phyloP scores from a whole-genome alignment of 202 grass and related monocot species.

The Musa balbisiana region DNA sequence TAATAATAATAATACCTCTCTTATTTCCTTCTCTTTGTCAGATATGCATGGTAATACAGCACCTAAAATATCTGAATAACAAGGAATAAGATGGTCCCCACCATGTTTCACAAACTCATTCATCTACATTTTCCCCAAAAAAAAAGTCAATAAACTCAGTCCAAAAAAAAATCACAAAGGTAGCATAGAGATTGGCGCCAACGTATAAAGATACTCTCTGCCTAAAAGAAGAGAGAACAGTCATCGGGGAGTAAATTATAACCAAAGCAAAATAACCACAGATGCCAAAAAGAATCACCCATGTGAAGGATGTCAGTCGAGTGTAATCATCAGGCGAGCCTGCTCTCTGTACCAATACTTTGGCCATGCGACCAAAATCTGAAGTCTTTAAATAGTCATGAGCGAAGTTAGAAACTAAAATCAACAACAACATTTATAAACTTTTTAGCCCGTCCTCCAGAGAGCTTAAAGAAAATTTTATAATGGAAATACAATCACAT shows the following conservation, averaged over 20 bases:
- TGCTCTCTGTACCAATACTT: constrained; percentile 86
- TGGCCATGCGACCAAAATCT: constrained; percentile 97
- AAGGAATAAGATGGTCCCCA: constrained; percentile 81
- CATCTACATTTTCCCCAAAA: constrained; percentile 41
- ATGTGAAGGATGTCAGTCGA: constrained; percentile 85
- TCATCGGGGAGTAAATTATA: not conserved
- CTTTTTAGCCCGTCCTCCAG: not conserved
- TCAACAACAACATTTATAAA: not conserved
- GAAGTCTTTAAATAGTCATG: constrained; percentile 57
- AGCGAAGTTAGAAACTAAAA: constrained; percentile 17
- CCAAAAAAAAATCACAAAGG: no score
- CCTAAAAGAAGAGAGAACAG: not conserved
- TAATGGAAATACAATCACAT: not conserved
- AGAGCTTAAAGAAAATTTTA: not conserved
- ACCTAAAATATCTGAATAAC: constrained; percentile 91
- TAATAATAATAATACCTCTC: constrained; percentile 38
- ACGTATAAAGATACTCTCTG: no score
- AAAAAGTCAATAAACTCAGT: no score
- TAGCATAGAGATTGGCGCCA: no score
- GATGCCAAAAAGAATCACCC: constrained; percentile 43
- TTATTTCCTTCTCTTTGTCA: constrained; percentile 88
- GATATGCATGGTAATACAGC: constrained; percentile 92
- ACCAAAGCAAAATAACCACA: not conserved
- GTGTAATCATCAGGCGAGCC: constrained; percentile 85
- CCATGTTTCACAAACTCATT: constrained; percentile 97